Evolutionary conservation across 2,329 filamentous ascomycete genomes (phyloP).

Genomic region (Diplodia scrobiculata): DNA sequence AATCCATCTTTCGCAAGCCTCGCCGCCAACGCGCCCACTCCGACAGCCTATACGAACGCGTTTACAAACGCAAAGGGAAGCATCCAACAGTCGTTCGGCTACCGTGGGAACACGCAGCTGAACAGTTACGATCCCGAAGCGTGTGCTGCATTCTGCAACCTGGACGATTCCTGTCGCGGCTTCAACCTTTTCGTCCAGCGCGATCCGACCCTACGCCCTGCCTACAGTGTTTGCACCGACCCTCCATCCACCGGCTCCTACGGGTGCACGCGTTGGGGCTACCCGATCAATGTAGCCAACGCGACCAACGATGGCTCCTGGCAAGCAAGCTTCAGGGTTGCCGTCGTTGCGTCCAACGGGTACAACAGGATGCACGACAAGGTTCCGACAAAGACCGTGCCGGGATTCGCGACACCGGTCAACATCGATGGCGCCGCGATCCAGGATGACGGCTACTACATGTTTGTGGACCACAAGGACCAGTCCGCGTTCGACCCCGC

Average conservation of each 20-base stretch:
- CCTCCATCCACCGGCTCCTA: constrained; percentile 32
- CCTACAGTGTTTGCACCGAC: constrained; percentile 37
- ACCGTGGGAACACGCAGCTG: constrained; percentile 29
- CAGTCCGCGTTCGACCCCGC: constrained; percentile 36
- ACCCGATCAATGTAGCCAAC: constrained; percentile 9
- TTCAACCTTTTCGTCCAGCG: constrained; percentile 35
- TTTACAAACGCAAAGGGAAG: constrained; percentile 30
- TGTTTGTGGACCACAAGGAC: constrained; percentile 38
- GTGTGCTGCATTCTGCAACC: constrained; percentile 31
- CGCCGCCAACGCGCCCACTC: background rate
- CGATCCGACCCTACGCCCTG: constrained; percentile 36
- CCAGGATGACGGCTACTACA: constrained; percentile 35
- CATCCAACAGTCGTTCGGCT: constrained; percentile 19
- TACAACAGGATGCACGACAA: constrained; percentile 35
- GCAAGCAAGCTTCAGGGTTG: constrained; percentile 6
- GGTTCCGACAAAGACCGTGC: constrained; percentile 19
- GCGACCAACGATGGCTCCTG: constrained; percentile 14
- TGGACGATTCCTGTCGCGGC: constrained; percentile 30
- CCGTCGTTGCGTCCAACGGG: constrained; percentile 26
- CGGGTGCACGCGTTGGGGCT: constrained; percentile 24
- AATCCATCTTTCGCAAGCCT: background rate
- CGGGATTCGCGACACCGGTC: constrained; percentile 34
- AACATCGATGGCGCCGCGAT: constrained; percentile 35
- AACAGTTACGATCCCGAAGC: constrained; percentile 28
- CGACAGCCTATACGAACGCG: constrained; percentile 28